These are phyloP conservation scores for Syzygium aqueum DNA, from an alignment of 345 rosid species.

Conservation along the genomic window DNA sequence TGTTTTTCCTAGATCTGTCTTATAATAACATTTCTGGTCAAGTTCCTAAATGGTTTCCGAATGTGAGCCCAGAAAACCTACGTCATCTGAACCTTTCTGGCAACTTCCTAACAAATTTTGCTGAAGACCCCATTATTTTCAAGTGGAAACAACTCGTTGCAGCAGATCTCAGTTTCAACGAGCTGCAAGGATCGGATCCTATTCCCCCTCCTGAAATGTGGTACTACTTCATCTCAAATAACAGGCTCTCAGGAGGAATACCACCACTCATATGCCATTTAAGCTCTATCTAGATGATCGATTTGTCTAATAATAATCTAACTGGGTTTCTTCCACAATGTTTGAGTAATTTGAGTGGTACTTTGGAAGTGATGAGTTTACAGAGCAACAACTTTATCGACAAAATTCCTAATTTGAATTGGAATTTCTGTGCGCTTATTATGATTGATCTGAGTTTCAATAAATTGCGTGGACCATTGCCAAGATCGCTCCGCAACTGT, in stretches of 20 bases:
- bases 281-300: background rate
- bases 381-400: background rate
- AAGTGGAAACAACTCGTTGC: background rate
- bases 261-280: conserved; percentile 3
- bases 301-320: conserved; percentile 13
- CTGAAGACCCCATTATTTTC: background rate
- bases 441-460: background rate
- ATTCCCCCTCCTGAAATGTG: background rate
- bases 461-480: background rate
- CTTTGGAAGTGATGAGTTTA: background rate
- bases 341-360: background rate
- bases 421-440: background rate
- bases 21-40: conserved; percentile 3
- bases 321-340: conserved; percentile 20
- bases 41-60: conserved; percentile 9
- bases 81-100: background rate
- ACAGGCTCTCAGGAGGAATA: background rate
- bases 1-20: background rate
- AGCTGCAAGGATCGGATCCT: conserved; percentile 9
- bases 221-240: conserved; percentile 6
- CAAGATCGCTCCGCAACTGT: conserved; percentile 5
- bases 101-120: conserved; percentile 9
- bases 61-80: background rate
- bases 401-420: background rate
- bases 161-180: background rate